These are phyloP conservation scores for Phytophthora pluvialis DNA, from an alignment of 352 stramenopile species.

Conservation along the genomic window DNA sequence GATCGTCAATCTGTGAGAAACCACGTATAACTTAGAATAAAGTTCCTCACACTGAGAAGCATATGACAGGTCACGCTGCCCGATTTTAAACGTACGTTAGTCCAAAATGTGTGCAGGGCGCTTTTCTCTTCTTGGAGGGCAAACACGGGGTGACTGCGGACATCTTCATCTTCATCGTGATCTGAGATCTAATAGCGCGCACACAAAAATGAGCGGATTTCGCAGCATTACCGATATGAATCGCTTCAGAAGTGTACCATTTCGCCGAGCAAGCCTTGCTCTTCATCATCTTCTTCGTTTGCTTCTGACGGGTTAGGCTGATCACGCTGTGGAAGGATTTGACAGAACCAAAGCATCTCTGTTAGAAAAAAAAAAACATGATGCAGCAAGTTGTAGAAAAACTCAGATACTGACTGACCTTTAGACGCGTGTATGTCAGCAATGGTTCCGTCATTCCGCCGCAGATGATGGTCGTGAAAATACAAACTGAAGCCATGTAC, in stretches of 20 bases:
- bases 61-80: neutral
- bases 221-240: neutral
- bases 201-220: neutral
- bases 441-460: slow-evolving; percentile 91
- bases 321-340: slow-evolving; percentile 25
- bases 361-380: neutral
- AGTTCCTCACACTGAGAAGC: neutral
- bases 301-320: slow-evolving; percentile 6
- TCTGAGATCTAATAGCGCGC: slow-evolving; percentile 42
- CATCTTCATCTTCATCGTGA: slow-evolving; percentile 44
- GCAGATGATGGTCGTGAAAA: slow-evolving; percentile 97
- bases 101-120: slow-evolving; percentile 69
- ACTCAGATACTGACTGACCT: slow-evolving; percentile 40
- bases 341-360: neutral
- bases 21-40: neutral
- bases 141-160: slow-evolving; percentile 25
- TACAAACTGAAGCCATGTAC: slow-evolving; percentile 71
- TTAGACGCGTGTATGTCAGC: slow-evolving; percentile 81
- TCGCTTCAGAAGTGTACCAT: slow-evolving; percentile 21
- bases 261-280: slow-evolving; percentile 48
- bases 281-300: slow-evolving; percentile 48
- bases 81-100: slow-evolving; percentile 41
- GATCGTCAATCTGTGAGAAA: slow-evolving; percentile 57
- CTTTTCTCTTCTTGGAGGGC: slow-evolving; percentile 33
- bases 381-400: neutral